Percentiles rank a stretch among this genome's conserved stretches.
Conservation (phyloP, 2,329 filamentous ascomycete species). For the Colletotrichum gigasporum region DNA sequence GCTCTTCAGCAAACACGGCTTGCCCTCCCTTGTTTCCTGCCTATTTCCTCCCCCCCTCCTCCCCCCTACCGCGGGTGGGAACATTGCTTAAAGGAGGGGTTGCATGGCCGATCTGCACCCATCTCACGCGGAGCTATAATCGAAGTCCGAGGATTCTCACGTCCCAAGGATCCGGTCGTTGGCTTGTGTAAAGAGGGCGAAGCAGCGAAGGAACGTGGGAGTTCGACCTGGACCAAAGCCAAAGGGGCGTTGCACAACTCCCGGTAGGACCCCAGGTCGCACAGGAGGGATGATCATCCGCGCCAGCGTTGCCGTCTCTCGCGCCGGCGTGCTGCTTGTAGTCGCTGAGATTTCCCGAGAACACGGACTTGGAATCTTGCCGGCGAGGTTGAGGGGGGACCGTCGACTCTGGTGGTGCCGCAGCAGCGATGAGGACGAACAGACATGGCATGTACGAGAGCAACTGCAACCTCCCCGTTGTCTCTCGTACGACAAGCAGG, state of each 20-base stretch:
- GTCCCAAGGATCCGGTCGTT: constrained; percentile 31
- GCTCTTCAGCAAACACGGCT: constrained; percentile 26
- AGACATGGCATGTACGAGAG: background rate
- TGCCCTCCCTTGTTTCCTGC: constrained; percentile 24
- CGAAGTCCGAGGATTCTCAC: constrained; percentile 9
- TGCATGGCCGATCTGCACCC: constrained; percentile 27
- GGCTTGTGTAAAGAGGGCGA: constrained; percentile 13
- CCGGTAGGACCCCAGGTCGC: constrained; percentile 2
- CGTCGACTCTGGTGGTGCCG: background rate
- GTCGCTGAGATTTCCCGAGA: constrained; percentile 24
- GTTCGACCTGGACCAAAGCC: background rate
- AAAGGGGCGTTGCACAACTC: constrained; percentile 16
- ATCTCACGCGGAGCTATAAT: constrained; percentile 19
- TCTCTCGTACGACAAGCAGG: constrained; percentile 19
- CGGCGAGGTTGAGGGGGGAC: background rate
- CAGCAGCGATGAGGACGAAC: background rate
- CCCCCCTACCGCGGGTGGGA: background rate
- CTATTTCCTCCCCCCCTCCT: background rate
- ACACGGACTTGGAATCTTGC: constrained; percentile 31
- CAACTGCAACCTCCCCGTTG: background rate
- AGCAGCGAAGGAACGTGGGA: constrained; percentile 3
- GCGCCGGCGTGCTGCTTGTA: background rate
- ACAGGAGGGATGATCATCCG: background rate
- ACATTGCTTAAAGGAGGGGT: constrained; percentile 25
- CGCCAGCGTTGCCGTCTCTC: constrained; percentile 1